Conservation (phyloP, 2,329 filamentous ascomycete species). For the Diaporthe caulivora region DNA sequence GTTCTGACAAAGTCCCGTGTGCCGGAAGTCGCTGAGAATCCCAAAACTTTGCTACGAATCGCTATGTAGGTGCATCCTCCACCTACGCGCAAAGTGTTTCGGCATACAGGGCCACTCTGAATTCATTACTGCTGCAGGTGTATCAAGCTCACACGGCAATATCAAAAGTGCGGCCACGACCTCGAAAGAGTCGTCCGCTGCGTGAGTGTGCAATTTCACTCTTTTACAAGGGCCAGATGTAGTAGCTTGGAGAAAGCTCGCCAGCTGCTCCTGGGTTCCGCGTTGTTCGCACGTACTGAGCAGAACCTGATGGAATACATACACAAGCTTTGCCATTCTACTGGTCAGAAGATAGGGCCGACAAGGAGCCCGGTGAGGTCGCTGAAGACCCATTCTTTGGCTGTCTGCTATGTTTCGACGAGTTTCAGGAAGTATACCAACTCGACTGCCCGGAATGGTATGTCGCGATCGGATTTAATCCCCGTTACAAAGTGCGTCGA, state of each 20-base stretch:
- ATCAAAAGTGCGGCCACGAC: background rate
- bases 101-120: background rate
- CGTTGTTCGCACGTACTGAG: too few relatives aligned
- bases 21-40: too few relatives aligned
- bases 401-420: constrained; percentile 16
- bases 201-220: background rate
- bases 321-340: constrained; percentile 12
- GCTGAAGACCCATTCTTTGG: background rate
- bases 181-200: constrained; percentile 17
- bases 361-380: background rate
- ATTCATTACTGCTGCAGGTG: background rate
- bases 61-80: background rate
- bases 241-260: background rate
- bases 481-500: too few relatives aligned
- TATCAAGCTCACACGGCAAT: background rate
- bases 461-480: background rate
- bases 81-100: too few relatives aligned
- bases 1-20: too few relatives aligned
- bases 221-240: background rate
- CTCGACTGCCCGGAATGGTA: constrained; percentile 13
- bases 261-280: too few relatives aligned
- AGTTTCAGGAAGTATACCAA: background rate
- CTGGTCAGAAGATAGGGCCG: background rate
- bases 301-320: background rate
- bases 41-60: background rate